These are phyloP conservation scores for Nannochloris sp. DNA, from an alignment of 139 green algal species.

Conservation along the genomic window DNA sequence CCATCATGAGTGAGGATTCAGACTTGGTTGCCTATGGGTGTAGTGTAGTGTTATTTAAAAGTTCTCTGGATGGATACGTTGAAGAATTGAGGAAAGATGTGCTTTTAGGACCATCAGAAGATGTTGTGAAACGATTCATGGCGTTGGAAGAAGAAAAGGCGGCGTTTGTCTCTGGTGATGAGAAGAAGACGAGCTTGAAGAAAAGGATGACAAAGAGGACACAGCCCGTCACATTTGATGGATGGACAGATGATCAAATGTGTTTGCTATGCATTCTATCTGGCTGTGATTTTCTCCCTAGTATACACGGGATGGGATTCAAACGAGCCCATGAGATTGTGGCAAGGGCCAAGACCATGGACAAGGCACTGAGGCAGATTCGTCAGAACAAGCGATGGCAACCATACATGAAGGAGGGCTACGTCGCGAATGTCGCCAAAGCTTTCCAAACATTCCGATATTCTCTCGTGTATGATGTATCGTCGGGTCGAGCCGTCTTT, in stretches of 20 bases:
- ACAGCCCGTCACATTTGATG: not conserved
- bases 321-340: slow-evolving; percentile 17
- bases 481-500: not conserved
- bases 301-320: slow-evolving; percentile 17
- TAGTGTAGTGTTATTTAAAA: slow-evolving; percentile 35
- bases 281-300: slow-evolving; percentile 21
- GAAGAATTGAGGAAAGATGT: not conserved
- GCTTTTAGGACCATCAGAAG: not conserved
- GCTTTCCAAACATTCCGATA: slow-evolving; percentile 8
- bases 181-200: no score
- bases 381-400: not conserved
- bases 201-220: no score
- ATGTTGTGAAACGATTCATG: not conserved
- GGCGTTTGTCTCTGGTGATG: no score
- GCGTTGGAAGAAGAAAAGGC: not conserved
- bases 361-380: slow-evolving; percentile 1
- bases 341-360: not conserved
- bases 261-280: not conserved
- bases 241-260: slow-evolving; percentile 2
- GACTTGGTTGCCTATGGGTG: slow-evolving; percentile 40
- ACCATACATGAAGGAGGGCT: slow-evolving; percentile 1
- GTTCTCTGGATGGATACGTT: not conserved
- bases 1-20: slow-evolving; percentile 36
- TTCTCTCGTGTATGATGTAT: slow-evolving; percentile 5
- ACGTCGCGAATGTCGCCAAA: not conserved